These are phyloP conservation scores for Cajanus cajan DNA, from an alignment of 306 rosid species.

Conservation along the genomic window DNA sequence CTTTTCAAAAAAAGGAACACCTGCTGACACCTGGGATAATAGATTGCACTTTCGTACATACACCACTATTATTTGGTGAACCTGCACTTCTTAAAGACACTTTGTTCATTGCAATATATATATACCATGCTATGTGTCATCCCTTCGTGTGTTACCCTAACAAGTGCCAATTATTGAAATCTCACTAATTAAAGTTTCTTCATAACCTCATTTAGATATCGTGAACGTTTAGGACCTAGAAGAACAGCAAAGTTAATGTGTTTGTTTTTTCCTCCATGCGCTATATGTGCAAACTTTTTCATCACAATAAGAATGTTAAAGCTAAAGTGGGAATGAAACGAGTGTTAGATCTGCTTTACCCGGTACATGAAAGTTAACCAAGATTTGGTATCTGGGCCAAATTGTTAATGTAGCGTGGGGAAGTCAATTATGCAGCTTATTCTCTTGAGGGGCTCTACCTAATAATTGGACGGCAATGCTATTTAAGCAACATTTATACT, in stretches of 20 bases:
- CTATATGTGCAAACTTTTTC: background rate
- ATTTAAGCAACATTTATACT: background rate
- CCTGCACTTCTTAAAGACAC: background rate
- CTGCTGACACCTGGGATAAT: slow-evolving; percentile 17
- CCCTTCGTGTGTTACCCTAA: slow-evolving; percentile 14
- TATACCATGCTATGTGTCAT: background rate
- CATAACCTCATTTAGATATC: background rate
- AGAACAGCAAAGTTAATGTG: background rate
- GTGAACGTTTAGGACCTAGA: background rate
- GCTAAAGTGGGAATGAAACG: background rate
- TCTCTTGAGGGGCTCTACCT: background rate
- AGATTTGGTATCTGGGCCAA: slow-evolving; percentile 26
- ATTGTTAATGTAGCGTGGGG: slow-evolving; percentile 9
- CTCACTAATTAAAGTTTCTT: background rate
- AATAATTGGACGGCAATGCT: background rate
- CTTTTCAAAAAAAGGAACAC: background rate
- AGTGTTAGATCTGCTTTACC: background rate
- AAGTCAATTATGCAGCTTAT: slow-evolving; percentile 24
- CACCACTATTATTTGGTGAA: slow-evolving; percentile 16
- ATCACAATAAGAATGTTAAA: background rate
- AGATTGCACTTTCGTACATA: background rate
- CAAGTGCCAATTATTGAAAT: slow-evolving; percentile 25
- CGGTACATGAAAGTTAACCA: background rate
- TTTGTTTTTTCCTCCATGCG: background rate
- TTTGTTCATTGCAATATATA: slow-evolving; percentile 14